phyloP scores from a whole-genome alignment of 2,329 filamentous ascomycete genomes.

The Aspergillus sp. region DNA sequence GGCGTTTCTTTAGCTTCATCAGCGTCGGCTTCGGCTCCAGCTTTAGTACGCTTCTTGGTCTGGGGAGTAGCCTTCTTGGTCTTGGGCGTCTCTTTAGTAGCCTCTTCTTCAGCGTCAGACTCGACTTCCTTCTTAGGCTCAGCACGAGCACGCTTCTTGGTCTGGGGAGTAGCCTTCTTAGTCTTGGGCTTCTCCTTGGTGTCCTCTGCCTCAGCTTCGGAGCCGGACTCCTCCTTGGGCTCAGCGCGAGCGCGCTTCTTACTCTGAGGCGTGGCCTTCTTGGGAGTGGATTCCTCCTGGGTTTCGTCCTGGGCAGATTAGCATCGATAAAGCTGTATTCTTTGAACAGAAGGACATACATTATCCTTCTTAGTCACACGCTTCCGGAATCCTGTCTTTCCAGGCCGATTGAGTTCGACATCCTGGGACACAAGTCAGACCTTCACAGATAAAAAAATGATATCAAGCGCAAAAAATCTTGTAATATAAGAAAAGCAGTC shows the following conservation, averaged over 20 bases:
- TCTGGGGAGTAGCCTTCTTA: conserved; percentile 1
- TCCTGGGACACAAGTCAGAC: conserved; percentile 56
- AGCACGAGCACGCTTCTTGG: conserved; percentile 20
- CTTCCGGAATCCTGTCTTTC: conserved; percentile 64
- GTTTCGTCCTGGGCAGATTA: conserved; percentile 9
- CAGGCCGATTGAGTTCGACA: conserved; percentile 70
- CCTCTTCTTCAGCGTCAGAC: conserved; percentile 11
- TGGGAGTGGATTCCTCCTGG: conserved; percentile 13
- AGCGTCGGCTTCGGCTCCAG: neutral
- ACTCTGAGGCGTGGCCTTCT: conserved; percentile 11
- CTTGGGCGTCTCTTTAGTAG: conserved; percentile 6
- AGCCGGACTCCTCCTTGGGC: neutral
- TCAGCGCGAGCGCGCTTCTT: neutral
- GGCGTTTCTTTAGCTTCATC: conserved; percentile 16
- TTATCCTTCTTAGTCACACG: conserved; percentile 37
- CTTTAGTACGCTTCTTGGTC: conserved; percentile 11
- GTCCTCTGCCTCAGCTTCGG: neutral
- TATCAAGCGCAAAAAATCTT: neutral
- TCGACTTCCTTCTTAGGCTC: conserved; percentile 17
- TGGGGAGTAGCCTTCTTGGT: conserved; percentile 19
- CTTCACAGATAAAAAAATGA: neutral
- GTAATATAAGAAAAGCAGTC: neutral
- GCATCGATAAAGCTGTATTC: neutral
- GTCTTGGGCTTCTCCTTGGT: conserved; percentile 9
- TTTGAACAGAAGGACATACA: neutral